Percentiles rank a stretch among this genome's conserved stretches.
These are phyloP conservation scores for Pleodorina starrii DNA, from an alignment of 139 green algal genomes.

Conservation along the genomic window DNA sequence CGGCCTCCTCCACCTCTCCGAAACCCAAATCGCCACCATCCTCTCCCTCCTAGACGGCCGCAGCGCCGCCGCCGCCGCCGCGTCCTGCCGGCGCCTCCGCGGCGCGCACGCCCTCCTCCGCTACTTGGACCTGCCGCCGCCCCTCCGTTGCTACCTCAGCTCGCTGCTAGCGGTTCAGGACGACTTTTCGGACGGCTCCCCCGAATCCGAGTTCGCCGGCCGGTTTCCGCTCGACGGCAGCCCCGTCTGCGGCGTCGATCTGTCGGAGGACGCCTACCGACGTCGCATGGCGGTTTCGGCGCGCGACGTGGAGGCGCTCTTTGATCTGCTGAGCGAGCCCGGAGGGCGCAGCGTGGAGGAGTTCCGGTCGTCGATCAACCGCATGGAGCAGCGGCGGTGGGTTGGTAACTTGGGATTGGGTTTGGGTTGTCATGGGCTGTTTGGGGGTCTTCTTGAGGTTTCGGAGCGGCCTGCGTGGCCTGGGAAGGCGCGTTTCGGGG, in stretches of 20 bases:
- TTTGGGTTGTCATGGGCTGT: neutral
- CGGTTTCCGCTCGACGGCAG: slow-evolving; percentile 11
- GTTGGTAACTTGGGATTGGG: neutral
- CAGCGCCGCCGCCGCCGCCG: neutral
- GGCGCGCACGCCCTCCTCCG: neutral
- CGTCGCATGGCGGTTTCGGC: too few relatives aligned
- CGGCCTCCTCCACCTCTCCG: neutral
- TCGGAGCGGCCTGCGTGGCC: too few relatives aligned
- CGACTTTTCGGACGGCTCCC: neutral
- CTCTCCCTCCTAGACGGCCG: neutral
- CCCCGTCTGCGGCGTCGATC: neutral
- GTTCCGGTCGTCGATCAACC: neutral
- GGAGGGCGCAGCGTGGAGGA: neutral
- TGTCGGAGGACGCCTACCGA: neutral
- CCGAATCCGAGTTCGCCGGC: neutral
- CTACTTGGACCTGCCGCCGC: neutral
- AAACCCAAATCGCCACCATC: neutral
- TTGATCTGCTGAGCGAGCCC: neutral
- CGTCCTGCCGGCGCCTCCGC: neutral
- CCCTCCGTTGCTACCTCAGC: neutral
- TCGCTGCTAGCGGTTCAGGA: neutral
- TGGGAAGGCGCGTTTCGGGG: too few relatives aligned
- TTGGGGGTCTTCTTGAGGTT: neutral
- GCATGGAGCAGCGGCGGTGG: neutral
- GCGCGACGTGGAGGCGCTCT: neutral